A percentile compares a stretch with the other conserved stretches of the same genome.
These are phyloP conservation scores for Fraxinus pennsylvanica DNA, from an alignment of 257 asterid genomes.

Conservation along the genomic window DNA sequence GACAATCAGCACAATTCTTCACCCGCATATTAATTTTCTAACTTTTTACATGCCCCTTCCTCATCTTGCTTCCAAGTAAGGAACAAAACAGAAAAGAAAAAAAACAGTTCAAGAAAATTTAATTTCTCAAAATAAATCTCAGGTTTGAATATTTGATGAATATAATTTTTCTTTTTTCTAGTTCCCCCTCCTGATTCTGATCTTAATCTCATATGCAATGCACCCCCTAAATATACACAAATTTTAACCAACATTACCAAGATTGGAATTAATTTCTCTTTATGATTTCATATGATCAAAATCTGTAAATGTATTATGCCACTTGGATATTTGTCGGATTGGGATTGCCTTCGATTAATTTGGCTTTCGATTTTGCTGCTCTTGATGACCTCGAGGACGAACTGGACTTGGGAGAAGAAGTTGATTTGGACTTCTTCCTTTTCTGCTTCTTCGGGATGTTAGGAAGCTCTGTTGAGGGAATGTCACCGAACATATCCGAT, in stretches of 20 bases:
- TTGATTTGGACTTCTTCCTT: constrained; percentile 5
- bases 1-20: constrained; percentile 4
- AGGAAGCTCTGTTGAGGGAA: neutral
- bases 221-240: neutral
- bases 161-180: neutral
- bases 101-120: neutral
- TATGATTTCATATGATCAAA: neutral
- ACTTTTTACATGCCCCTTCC: neutral
- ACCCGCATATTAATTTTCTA: neutral
- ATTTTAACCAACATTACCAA: too few species aligned
- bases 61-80: neutral
- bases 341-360: neutral
- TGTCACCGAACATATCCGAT: neutral
- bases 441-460: neutral
- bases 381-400: neutral
- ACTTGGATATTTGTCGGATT: neutral
- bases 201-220: constrained; percentile 3
- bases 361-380: constrained; percentile 3
- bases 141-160: neutral
- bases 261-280: neutral
- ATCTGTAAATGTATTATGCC: neutral
- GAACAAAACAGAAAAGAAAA: neutral
- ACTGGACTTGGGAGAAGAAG: neutral
- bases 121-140: neutral
- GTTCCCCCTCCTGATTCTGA: neutral